Percentiles rank a stretch among this genome's conserved stretches.
Conservation (phyloP, 495 filamentous ascomycete genomes). For the Apiosordaria backusii region DNA sequence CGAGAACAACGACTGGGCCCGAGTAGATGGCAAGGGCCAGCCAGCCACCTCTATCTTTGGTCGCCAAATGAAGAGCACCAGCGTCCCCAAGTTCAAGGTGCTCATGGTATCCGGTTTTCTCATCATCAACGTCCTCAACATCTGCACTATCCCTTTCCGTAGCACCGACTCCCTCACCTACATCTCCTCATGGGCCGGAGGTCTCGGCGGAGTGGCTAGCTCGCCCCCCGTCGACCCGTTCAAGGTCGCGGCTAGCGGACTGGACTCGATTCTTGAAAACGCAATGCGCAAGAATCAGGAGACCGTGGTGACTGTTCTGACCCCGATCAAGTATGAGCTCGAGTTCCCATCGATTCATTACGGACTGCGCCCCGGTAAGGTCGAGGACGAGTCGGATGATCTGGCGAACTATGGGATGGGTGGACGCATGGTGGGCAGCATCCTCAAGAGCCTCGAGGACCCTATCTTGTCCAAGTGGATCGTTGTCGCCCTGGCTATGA, state of each 20-base stretch:
- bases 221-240: slow-evolving; percentile 83
- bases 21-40: slow-evolving; percentile 46
- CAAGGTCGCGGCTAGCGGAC: slow-evolving; percentile 88
- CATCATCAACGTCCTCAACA: slow-evolving; percentile 80
- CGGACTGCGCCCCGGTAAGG: slow-evolving; percentile 43
- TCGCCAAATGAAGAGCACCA: slow-evolving; percentile 76
- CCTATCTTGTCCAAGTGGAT: slow-evolving; percentile 98
- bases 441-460: slow-evolving; percentile 92
- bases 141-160: slow-evolving; percentile 83
- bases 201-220: slow-evolving; percentile 51
- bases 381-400: no score
- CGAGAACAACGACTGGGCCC: slow-evolving; percentile 87
- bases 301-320: slow-evolving; percentile 79
- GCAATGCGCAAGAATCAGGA: slow-evolving; percentile 63
- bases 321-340: slow-evolving; percentile 93
- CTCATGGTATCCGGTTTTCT: slow-evolving; percentile 92
- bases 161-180: slow-evolving; percentile 49
- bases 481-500: slow-evolving; percentile 83
- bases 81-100: slow-evolving; percentile 91
- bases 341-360: slow-evolving; percentile 77
- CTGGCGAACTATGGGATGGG: slow-evolving; percentile 67
- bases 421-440: slow-evolving; percentile 78
- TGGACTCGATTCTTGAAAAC: slow-evolving; percentile 70
- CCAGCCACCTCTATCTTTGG: slow-evolving; percentile 72
- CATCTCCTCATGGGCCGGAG: slow-evolving; percentile 50